These are phyloP conservation scores for Silene uniflora DNA, from an alignment of 148 eudicot genomes.

Conservation along the genomic window DNA sequence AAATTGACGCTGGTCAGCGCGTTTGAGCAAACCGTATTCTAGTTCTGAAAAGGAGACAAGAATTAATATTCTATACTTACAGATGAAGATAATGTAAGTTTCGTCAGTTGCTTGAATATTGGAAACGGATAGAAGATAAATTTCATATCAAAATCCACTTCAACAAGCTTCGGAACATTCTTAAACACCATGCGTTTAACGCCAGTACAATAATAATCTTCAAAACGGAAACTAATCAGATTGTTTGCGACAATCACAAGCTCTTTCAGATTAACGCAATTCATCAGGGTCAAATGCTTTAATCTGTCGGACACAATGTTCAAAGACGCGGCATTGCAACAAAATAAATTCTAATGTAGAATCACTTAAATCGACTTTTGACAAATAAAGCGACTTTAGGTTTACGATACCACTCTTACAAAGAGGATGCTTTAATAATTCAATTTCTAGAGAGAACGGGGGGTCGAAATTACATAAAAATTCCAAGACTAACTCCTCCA, in stretches of 20 bases:
- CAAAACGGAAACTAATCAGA: not conserved
- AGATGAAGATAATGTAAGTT: not conserved
- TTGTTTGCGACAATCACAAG: constrained; percentile 6
- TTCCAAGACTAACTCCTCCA: not conserved
- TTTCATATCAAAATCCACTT: not conserved
- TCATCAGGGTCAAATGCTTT: not conserved
- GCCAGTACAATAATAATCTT: not conserved
- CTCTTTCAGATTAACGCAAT: not conserved
- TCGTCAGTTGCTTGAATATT: not conserved
- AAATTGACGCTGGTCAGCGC: not conserved
- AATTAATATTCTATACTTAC: not conserved
- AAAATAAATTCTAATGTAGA: not conserved
- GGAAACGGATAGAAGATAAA: not conserved
- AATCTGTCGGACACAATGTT: not conserved
- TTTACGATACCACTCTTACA: not conserved
- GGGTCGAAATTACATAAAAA: too few species aligned
- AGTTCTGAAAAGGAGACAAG: not conserved
- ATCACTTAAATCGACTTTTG: not conserved
- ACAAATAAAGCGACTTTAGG: not conserved
- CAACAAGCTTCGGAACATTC: constrained; percentile 1
- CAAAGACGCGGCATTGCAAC: not conserved
- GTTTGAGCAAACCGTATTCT: not conserved
- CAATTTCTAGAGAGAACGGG: not conserved
- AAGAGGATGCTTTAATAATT: not conserved
- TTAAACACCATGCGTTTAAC: not conserved